Conservation (phyloP, 164 flowering plant genomes). For the Umbellularia californica region DNA sequence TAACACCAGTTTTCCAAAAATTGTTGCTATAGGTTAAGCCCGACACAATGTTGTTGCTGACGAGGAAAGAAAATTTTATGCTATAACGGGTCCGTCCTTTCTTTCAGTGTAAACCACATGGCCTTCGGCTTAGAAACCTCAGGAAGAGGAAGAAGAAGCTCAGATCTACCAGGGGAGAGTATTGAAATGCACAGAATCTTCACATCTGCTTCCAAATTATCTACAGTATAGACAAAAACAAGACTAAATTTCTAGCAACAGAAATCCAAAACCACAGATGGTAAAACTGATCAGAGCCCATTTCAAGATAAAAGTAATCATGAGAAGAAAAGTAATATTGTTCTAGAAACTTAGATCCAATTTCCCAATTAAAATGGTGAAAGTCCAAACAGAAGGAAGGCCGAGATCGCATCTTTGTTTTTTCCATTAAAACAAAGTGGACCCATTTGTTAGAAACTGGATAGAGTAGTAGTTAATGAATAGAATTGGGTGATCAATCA, state of each 20-base stretch:
- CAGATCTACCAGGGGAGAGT: constrained; percentile 45
- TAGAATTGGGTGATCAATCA: too few relatives aligned
- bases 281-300: not conserved
- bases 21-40: constrained; percentile 55
- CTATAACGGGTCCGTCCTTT: constrained; percentile 59
- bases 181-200: constrained; percentile 47
- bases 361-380: too few relatives aligned
- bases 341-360: too few relatives aligned
- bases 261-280: not conserved
- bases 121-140: constrained; percentile 43
- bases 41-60: constrained; percentile 59
- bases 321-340: not conserved
- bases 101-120: constrained; percentile 56
- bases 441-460: too few relatives aligned
- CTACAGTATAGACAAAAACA: constrained; percentile 20
- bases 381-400: too few relatives aligned
- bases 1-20: constrained; percentile 64
- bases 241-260: not conserved
- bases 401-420: too few relatives aligned
- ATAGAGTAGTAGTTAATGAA: too few relatives aligned
- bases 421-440: too few relatives aligned
- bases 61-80: constrained; percentile 47
- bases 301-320: not conserved
- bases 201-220: constrained; percentile 56
- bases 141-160: constrained; percentile 50